Evolutionary conservation across 441 rosid genomes (phyloP), one percentile per base, ranked within the genome.

Genomic region (Corymbia calophylla): DNA sequence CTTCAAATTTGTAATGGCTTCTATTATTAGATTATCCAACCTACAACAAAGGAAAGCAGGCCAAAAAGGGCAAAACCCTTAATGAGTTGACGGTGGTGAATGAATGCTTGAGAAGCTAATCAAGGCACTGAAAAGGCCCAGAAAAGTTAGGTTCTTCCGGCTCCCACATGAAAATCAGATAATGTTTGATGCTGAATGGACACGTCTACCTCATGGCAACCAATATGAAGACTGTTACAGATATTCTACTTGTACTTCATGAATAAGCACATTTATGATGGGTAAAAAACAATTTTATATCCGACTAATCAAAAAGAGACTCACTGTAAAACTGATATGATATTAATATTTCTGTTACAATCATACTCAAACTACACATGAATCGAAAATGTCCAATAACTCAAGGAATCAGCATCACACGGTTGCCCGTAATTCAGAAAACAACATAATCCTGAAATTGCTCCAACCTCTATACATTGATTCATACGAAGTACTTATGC

Each of bases 11-110:
- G 95, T 89, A 81, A 98, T 94, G 84, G 98, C 96, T 91, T 98
- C 99, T 82, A 96, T 54, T 73, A 98, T 95, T 66, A 95, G 91
- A 90, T 93, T 94, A 85, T 96, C 99, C 96, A 96, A 92, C 94
- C 99, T 97, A 90, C 93, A 94, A 88, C 64, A 84, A 86, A 54
- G 68, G 54, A 53, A 88, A 64, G 90, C 32, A 88, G 31, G 44
- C 55, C 92, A 29, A 77, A 13, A 86, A 66, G 88, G 27, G 44
- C 51, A 77, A 77, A 77, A 77, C 29, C 51, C 23, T 77, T 12
- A 77, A 77, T 77, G 53, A 77, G 84, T 77, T 44, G 84, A 77
- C 17, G 1, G 84, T 12, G 51, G 17, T 6, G 44, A 68, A 68
- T 68, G 77, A 31, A 31, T n/a, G 84, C 18, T 77, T 12, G 29